Conservation (phyloP, 2,329 filamentous ascomycete species). For the Dryadomyces sulphureus region DNA sequence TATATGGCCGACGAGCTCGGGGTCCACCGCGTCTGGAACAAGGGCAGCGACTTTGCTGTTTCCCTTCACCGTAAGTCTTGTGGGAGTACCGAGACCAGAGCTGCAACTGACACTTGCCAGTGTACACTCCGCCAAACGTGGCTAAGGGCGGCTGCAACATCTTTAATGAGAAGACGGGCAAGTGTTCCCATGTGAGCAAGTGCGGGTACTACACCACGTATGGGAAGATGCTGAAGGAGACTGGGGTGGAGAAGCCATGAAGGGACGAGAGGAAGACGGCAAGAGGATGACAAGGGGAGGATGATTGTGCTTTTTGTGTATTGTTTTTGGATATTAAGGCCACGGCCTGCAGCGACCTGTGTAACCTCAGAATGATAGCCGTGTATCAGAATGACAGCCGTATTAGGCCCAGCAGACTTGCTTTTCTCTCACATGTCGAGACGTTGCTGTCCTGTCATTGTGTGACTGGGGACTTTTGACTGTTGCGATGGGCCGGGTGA, state of each 20-base stretch:
- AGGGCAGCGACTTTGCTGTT: constrained; percentile 60
- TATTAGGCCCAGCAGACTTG: too few species aligned
- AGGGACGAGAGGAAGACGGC: constrained; percentile 12
- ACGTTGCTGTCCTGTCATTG: too few species aligned
- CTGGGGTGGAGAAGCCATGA: too few species aligned
- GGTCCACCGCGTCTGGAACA: constrained; percentile 69
- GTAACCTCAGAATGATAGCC: too few species aligned
- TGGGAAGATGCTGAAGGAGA: constrained; percentile 32
- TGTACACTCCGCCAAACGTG: constrained; percentile 83
- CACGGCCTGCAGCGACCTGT: too few species aligned
- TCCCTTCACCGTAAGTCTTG: constrained; percentile 55
- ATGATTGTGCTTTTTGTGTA: background rate
- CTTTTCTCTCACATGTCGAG: too few species aligned
- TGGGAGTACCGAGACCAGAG: background rate
- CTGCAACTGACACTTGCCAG: constrained; percentile 17
- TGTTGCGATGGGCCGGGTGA: background rate
- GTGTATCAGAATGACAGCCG: too few species aligned
- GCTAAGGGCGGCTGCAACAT: constrained; percentile 69
- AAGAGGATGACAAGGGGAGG: background rate
- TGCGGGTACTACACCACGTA: constrained; percentile 57
- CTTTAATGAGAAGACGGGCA: constrained; percentile 65
- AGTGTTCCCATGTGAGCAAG: constrained; percentile 54
- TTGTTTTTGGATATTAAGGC: too few species aligned
- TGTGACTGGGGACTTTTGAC: too few species aligned
- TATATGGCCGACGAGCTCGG: constrained; percentile 90